Evolutionary conservation across 768 basidiomycete species (phyloP), one percentile per base, ranked within the genome.

Genomic region (Boletus tomentosulus): DNA sequence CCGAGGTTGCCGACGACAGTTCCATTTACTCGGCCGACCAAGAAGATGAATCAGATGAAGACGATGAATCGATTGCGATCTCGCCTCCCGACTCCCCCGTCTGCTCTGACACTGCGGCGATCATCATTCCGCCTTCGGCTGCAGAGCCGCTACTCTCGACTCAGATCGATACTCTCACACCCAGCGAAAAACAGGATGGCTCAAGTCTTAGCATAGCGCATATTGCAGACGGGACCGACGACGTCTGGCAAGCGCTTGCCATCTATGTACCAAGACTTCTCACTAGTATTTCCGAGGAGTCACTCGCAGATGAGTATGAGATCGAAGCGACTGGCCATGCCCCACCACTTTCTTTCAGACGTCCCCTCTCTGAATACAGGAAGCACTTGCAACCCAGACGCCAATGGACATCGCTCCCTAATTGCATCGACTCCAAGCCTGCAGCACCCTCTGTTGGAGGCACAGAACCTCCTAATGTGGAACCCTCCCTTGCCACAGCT

Each of bases 281-380:
- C 37, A 28, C 28, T 1, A 16, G 22, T 15, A 60, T 59, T 28
- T 35, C 58, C 12, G 53, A 60, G 34, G 58, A 55, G 46, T 51
- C 53, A 10, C 37, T 55, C 1, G 49, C 46, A 8, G 49, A 48
- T 6, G 53, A 51, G 8, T 48, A 48, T 24, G 53, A 56, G 27
- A 45, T 48, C 2, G 46, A 49, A n/a, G 33, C 46, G 4, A 38
- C 11, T 24, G 39, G 22, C 15, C 28, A 34, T 24, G 1, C 11
- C 16, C 56, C 57, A 34, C 57, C 50, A 8, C 8, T 35, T 19
- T 55, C 53, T 7, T 59, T 59, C 13, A 22, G 12, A 31, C 28
- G 38, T 0, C 43, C 46, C 9, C 12, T 44, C 3, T 51, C 51
- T 10, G 48, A 37, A 31, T 50, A 47, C 31, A 39, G 46, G 38